phyloP scores from a whole-genome alignment of 257 asterid genomes.

The Thymus quinquecostatus region DNA sequence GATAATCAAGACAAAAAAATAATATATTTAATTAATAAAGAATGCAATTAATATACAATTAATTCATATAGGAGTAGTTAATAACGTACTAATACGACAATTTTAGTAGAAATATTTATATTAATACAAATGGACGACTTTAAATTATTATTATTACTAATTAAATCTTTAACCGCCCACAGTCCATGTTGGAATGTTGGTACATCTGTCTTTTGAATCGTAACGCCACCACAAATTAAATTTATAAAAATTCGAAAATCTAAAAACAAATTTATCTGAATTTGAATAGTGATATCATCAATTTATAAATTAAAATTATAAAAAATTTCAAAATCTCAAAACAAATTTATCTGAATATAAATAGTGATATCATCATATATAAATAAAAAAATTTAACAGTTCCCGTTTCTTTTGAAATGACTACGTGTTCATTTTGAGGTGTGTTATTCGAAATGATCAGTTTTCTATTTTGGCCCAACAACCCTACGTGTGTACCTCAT shows the following conservation, averaged over 20 bases:
- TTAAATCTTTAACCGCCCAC: conserved; percentile 12
- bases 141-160: background rate
- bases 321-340: too few relatives aligned
- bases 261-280: too few relatives aligned
- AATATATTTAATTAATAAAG: background rate
- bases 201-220: background rate
- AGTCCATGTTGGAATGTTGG: background rate
- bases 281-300: too few relatives aligned
- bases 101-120: background rate
- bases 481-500: too few relatives aligned
- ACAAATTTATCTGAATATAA: background rate
- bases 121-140: background rate
- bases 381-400: background rate
- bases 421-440: too few relatives aligned
- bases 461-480: too few relatives aligned
- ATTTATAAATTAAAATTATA: too few relatives aligned
- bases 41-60: background rate
- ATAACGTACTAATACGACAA: background rate
- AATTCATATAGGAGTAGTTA: too few relatives aligned
- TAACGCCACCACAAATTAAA: background rate
- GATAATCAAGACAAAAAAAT: background rate
- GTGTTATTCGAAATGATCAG: too few relatives aligned
- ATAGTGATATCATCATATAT: background rate
- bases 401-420: too few relatives aligned
- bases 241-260: too few relatives aligned